Evolutionary conservation across 1,139 yeast genomes (phyloP), one percentile per base, ranked within the genome.

Genomic region (Nakaseomyces glabratus): DNA sequence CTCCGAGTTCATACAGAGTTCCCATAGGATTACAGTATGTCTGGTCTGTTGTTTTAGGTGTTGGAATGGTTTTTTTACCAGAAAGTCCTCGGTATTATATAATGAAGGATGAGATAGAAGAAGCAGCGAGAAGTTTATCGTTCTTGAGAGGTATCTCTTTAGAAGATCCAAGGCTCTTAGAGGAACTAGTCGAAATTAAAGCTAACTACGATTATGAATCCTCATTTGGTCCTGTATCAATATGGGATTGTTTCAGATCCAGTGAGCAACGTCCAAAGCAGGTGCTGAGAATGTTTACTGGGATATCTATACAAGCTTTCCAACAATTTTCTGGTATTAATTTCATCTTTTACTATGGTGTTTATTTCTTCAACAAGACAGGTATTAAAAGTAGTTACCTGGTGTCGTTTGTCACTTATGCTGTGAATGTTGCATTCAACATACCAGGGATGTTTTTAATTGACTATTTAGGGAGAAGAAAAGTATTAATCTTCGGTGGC

Each of bases 321-420:
- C 90, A 81, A 55, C 90, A 81, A 59, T 73, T 82, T 47, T 71
- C 84, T 1, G 90, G 90, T 6, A 79, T 81, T 39, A 81, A 81
- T 53, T 81, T 81, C 52, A 79, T 80, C 41, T 81, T 81, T 50
- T 81, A 81, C 55, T 80, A 79, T 52, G 88, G 90, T 4, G 84
- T 78, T 28, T 76, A 76, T 55, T 80, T 79, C 52, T 80, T 80
- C 52, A 68, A 72, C 26, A 66, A 63, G 33, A 69, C 84, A 1
- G 85, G 84, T 3, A 62, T 78, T 28, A 50, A 62, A 4, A 66
- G 73, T 46, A 75, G 71, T 33, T 80, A 77, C 51, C 52, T 78
- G 40, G 75, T 79, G 58, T 77, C 88, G 6, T 70, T 81, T 35
- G 59, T 76, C 31, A 79, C 90, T 1, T 80, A 80, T 55, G 73